These are phyloP conservation scores for Eucalyptus erythrocorys DNA, from an alignment of 345 rosid genomes.

Conservation along the genomic window DNA sequence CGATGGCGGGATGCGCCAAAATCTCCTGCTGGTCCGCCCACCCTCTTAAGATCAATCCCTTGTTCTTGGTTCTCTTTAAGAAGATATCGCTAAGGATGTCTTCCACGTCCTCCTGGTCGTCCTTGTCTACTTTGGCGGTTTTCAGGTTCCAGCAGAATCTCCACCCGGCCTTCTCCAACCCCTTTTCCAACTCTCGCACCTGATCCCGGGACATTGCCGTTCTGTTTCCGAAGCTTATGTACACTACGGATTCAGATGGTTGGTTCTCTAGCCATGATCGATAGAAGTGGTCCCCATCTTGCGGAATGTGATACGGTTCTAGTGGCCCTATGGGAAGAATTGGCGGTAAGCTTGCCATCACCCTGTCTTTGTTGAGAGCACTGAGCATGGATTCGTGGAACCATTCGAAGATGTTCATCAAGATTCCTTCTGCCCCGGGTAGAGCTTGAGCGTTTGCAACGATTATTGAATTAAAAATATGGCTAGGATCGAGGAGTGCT, in stretches of 20 bases:
- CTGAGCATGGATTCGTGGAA: constrained; percentile 9
- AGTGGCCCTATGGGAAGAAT: constrained; percentile 21
- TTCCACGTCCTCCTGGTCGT: constrained; percentile 19
- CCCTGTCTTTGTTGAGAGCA: constrained; percentile 1
- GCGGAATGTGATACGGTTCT: constrained; percentile 3
- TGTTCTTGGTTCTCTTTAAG: neutral
- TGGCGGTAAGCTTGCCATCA: constrained; percentile 3
- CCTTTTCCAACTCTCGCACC: constrained; percentile 25
- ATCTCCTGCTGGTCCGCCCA: constrained; percentile 34
- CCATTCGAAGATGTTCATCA: constrained; percentile 22
- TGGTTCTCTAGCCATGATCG: constrained; percentile 25
- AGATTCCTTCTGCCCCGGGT: constrained; percentile 3
- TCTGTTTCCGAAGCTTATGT: constrained; percentile 37
- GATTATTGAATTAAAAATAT: neutral
- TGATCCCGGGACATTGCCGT: constrained; percentile 15
- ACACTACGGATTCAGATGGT: constrained; percentile 18
- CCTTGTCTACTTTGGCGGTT: constrained; percentile 13
- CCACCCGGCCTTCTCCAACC: constrained; percentile 9
- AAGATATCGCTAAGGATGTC: constrained; percentile 16
- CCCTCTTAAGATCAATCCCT: constrained; percentile 16
- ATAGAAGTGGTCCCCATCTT: neutral
- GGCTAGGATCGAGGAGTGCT: neutral
- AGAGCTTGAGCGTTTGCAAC: neutral
- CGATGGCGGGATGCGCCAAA: constrained; percentile 16
- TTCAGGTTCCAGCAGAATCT: constrained; percentile 33